Percentiles rank a stretch among this genome's conserved stretches.
phyloP scores from a whole-genome alignment of 1,284 basidiomycete species.

The Ustilago nuda region DNA sequence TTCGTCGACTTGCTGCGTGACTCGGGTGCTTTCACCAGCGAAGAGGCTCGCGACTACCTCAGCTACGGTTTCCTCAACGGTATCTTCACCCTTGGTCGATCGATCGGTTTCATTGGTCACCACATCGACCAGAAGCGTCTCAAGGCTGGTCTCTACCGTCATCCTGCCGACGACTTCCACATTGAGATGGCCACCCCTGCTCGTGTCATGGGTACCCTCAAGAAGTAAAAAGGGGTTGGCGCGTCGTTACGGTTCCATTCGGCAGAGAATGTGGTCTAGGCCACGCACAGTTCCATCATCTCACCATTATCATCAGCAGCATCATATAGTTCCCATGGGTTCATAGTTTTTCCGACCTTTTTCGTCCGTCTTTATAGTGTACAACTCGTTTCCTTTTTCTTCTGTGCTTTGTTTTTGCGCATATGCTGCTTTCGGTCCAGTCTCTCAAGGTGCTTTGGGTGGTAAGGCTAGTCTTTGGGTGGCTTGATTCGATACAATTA shows the following conservation, averaged over 20 bases:
- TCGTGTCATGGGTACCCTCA: slow-evolving; percentile 61
- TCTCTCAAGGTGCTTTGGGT: background rate
- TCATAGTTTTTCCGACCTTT: slow-evolving; percentile 8
- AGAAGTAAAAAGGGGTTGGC: slow-evolving; percentile 30
- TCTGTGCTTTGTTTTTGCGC: slow-evolving; percentile 19
- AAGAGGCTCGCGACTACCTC: slow-evolving; percentile 98
- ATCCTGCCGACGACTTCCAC: slow-evolving; percentile 70
- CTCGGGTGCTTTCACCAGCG: slow-evolving; percentile 91
- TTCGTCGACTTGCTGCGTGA: slow-evolving; percentile 95
- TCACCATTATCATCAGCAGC: slow-evolving; percentile 20
- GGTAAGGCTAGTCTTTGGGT: slow-evolving; percentile 38
- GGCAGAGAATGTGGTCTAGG: slow-evolving; percentile 8
- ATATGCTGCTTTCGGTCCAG: background rate
- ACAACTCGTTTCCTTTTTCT: slow-evolving; percentile 22
- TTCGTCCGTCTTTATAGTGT: slow-evolving; percentile 27
- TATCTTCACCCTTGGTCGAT: slow-evolving; percentile 94
- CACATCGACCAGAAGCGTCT: slow-evolving; percentile 92
- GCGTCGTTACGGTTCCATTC: background rate
- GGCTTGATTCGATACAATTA: background rate
- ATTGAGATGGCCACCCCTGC: slow-evolving; percentile 64
- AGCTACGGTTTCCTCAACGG: slow-evolving; percentile 91
- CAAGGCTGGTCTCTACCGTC: slow-evolving; percentile 67
- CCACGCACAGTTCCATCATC: background rate
- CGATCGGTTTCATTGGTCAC: slow-evolving; percentile 96
- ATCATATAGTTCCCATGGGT: slow-evolving; percentile 28